Percentiles rank a stretch among this genome's conserved stretches.
Conservation (phyloP, 139 green algal genomes). For the Eudorina sp. region DNA sequence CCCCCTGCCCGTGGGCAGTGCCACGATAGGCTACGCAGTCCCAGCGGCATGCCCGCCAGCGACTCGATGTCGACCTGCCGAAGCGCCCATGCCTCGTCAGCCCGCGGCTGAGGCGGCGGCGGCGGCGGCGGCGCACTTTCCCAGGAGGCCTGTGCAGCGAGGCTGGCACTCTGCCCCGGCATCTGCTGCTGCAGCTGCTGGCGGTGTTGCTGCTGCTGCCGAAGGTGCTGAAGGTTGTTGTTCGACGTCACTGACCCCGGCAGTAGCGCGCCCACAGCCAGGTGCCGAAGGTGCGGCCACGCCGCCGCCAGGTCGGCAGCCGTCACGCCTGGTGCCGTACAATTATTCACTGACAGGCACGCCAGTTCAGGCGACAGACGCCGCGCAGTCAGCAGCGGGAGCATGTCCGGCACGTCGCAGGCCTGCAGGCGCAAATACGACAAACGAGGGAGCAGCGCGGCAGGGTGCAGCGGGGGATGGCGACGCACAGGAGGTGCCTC, state of each 20-base stretch:
- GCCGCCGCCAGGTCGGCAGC: background rate
- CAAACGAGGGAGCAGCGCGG: background rate
- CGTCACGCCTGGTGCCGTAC: background rate
- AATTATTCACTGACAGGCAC: background rate
- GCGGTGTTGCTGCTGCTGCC: background rate
- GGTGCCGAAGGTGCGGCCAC: background rate
- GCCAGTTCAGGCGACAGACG: background rate
- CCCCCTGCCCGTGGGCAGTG: background rate
- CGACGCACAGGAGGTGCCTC: too few relatives aligned
- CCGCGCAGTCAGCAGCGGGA: background rate
- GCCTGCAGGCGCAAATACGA: background rate
- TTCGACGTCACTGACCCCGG: too few relatives aligned
- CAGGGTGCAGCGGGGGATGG: too few relatives aligned
- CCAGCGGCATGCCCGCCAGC: background rate
- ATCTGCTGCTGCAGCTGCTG: background rate
- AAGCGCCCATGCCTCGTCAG: background rate
- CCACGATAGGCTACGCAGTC: conserved; percentile 1
- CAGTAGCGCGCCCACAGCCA: background rate
- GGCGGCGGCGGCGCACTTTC: too few relatives aligned
- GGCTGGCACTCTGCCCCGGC: background rate
- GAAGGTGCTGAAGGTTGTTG: background rate
- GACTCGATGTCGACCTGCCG: background rate
- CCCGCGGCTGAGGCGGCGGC: too few relatives aligned
- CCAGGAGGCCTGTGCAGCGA: too few relatives aligned
- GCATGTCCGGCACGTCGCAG: background rate